These are phyloP conservation scores for Ophiostoma montium DNA, from an alignment of 2,329 filamentous ascomycete species.

Conservation along the genomic window DNA sequence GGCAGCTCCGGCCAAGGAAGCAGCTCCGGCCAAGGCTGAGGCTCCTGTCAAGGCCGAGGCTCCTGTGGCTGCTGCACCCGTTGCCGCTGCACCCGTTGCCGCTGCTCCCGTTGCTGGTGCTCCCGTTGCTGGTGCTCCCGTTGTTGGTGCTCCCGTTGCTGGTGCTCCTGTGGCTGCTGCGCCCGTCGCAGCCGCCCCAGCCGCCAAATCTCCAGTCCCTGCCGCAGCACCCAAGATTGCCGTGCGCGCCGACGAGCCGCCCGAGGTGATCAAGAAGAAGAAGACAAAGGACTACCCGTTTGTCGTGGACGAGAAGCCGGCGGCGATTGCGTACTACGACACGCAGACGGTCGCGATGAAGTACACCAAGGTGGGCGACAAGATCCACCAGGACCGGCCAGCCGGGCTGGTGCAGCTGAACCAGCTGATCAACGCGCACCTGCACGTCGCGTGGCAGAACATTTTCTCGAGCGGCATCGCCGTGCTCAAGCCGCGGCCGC, in stretches of 20 bases:
- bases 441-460: conserved; percentile 76
- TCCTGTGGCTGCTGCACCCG: background rate
- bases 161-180: background rate
- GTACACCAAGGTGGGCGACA: conserved; percentile 54
- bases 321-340: conserved; percentile 67
- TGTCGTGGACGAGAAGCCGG: conserved; percentile 47
- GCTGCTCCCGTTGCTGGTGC: background rate
- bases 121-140: background rate
- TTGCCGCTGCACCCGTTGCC: background rate
- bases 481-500: conserved; percentile 64
- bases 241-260: background rate
- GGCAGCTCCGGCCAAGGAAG: background rate
- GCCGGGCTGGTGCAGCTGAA: conserved; percentile 53
- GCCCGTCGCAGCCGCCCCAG: no score
- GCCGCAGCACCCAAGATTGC: background rate
- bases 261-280: background rate
- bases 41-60: background rate
- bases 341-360: conserved; percentile 43
- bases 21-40: background rate
- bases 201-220: background rate
- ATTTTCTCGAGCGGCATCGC: conserved; percentile 62
- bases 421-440: conserved; percentile 66
- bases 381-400: conserved; percentile 40
- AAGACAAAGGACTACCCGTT: conserved; percentile 37
- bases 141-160: background rate